Evolutionary conservation across 805 yeast species (phyloP).

Genomic region (Brettanomyces custersianus): DNA sequence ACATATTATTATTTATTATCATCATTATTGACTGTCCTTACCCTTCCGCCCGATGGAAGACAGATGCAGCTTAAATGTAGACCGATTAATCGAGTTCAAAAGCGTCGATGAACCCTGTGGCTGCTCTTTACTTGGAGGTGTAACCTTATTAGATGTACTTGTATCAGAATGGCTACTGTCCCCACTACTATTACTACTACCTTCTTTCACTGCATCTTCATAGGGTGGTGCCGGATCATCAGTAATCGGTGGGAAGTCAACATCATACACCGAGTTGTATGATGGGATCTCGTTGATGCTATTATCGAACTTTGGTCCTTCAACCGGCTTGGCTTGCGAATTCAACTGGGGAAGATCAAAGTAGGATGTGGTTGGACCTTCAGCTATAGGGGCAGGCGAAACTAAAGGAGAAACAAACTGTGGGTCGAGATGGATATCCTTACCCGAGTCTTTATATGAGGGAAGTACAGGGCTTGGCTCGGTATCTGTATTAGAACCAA

Average conservation of each 20-base stretch:
- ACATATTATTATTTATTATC: no score
- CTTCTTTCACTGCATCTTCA: slow-evolving; percentile 2
- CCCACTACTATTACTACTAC: background rate
- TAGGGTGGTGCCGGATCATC: slow-evolving; percentile 22
- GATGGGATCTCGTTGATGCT: slow-evolving; percentile 17
- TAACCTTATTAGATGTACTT: no score
- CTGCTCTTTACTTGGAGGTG: no score
- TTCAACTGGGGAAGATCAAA: background rate
- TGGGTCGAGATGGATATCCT: slow-evolving; percentile 15
- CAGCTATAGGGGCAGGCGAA: background rate
- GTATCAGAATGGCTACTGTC: no score
- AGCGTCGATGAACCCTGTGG: no score
- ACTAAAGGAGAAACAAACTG: background rate
- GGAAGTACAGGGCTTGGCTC: slow-evolving; percentile 13
- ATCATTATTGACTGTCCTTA: no score
- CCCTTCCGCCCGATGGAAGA: no score
- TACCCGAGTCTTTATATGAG: slow-evolving; percentile 16
- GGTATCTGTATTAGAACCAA: slow-evolving; percentile 8
- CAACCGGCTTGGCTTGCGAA: slow-evolving; percentile 4
- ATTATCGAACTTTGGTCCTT: slow-evolving; percentile 4
- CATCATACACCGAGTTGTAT: slow-evolving; percentile 20
- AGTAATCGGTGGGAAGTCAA: slow-evolving; percentile 11
- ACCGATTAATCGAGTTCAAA: no score
- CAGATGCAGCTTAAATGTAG: no score
- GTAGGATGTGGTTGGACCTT: background rate